Evolutionary conservation across 257 asterid genomes (phyloP), one percentile per base, ranked within the genome.

Genomic region (Mitragyna speciosa): DNA sequence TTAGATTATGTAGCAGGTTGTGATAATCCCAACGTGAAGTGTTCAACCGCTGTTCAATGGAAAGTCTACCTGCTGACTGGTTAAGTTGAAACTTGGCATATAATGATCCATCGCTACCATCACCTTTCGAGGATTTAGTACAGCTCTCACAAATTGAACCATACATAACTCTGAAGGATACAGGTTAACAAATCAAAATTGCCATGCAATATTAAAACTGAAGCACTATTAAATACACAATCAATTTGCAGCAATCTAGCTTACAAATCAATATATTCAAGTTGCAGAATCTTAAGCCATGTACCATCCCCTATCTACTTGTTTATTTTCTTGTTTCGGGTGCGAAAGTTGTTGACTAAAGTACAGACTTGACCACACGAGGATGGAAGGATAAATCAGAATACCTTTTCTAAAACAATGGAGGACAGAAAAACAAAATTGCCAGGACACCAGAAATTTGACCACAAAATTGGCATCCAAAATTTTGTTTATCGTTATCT

Each of bases 71-170:
- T 95, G 99, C 82, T 95, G 98, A 77, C 86, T 82, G 26, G 98
- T 90, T 84, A 95, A 90, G 84, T 83, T 90, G 88, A 95, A 95
- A 83, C 80, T 84, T 47, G 98, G 97, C 86, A 91, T 75, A 79
- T 95, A 91, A 68, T 79, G 86, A 72, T 84, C 92, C 93, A 95
- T 86, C 15, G 93, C 90, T 58, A 83, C 82, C 99, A 95, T 95
- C 85, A 95, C 81, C 48, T 80, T 83, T 48, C 88, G 89, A n/a
- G 99, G 99, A 84, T 89, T 91, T 77, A 87, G 85, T 63, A 89
- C 88, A 31, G 91, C 85, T 86, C 89, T 88, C 82, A 72, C 86
- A 79, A 86, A 89, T n/a, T 87, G 90, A 71, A 85, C 81, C 59
- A 82, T 84, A 81, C 89, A 85, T 79, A 95, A 83, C 47, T 91